Evolutionary conservation across 345 rosid genomes (phyloP), one percentile per base, ranked within the genome.

Genomic region (Citrus glauca): DNA sequence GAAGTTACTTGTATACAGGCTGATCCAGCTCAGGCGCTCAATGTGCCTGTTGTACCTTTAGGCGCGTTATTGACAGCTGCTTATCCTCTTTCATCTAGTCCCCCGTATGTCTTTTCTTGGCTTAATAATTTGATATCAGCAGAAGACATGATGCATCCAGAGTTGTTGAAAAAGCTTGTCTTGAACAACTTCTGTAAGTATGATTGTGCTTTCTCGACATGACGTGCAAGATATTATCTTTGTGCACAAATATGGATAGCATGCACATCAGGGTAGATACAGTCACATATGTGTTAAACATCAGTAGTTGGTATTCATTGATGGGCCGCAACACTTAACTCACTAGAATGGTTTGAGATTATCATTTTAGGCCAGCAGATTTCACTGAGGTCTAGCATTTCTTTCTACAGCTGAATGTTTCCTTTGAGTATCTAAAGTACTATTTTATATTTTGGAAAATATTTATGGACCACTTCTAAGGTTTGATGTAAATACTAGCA

Each of bases 131-230:
- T 92, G 84, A 91, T 96, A 89, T 92, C 99, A 75, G 89, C 97
- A 70, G 85, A 89, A 59, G 98, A 92, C 86, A 96, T 96, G 99
- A 94, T 96, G 99, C 97, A 90, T 85, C 98, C 97, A 24, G 97
- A 94, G 81, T 62, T 90, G 89, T 84, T 96, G 78, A 85, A 96
- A 80, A 96, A 92, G 90, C 98, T 96, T 25, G 86, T 94, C 84
- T 73, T 94, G 86, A 96, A 94, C 82, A 96, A 91, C 85, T 94
- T 96, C 75, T 90, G 99, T 96, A 83, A 90, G 98, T 85, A 67
- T 64, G 64, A n/a, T 22, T 9, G 40, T 57, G 42, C 40, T 72
- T 79, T 80, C 73, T 22, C 40, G 8, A 55, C 38, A 32, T 79
- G 77, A 50, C 64, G 71, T 65, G 7, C 62, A 55, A 61, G 42